These are phyloP conservation scores for Symbiotaphrina buchneri DNA, from an alignment of 495 filamentous ascomycete genomes.

Conservation along the genomic window DNA sequence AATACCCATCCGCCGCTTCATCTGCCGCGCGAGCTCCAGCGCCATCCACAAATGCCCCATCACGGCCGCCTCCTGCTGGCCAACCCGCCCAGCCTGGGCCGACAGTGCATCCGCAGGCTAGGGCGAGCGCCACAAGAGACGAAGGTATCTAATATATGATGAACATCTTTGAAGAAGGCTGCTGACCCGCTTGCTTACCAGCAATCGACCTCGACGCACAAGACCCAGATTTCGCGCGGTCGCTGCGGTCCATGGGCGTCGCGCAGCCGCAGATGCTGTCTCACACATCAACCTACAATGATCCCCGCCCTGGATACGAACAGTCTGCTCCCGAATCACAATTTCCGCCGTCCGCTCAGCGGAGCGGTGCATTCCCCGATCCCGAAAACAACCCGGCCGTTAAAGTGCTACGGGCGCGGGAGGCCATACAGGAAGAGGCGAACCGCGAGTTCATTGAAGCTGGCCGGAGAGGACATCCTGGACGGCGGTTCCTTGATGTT, in stretches of 20 bases:
- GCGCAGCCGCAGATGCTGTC: too few species aligned
- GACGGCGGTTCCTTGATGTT: slow-evolving; percentile 37
- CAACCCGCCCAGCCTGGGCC: slow-evolving; percentile 11
- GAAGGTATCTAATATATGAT: slow-evolving; percentile 11
- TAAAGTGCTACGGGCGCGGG: slow-evolving; percentile 21
- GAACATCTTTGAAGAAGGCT: slow-evolving; percentile 10
- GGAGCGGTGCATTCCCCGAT: slow-evolving; percentile 18
- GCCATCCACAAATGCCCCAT: slow-evolving; percentile 9
- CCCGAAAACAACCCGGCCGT: slow-evolving; percentile 30
- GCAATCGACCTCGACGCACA: slow-evolving; percentile 42
- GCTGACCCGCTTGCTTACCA: too few species aligned
- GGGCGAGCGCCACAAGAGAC: slow-evolving; percentile 11
- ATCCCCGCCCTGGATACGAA: slow-evolving; percentile 21
- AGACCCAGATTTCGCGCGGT: slow-evolving; percentile 39
- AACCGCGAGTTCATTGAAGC: slow-evolving; percentile 24
- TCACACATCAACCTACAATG: too few species aligned
- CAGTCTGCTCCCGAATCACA: not conserved
- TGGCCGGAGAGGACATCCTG: slow-evolving; percentile 21
- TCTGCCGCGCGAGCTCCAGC: slow-evolving; percentile 13
- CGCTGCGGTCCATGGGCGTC: slow-evolving; percentile 37
- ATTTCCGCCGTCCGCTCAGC: slow-evolving; percentile 5
- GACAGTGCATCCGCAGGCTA: slow-evolving; percentile 11
- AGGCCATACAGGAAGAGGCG: slow-evolving; percentile 19
- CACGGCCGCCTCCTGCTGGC: slow-evolving; percentile 7
- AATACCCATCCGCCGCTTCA: slow-evolving; percentile 29